Evolutionary conservation across 768 basidiomycete species (phyloP), one percentile per base, ranked within the genome.

Genomic region (Pisolithus tinctorius): DNA sequence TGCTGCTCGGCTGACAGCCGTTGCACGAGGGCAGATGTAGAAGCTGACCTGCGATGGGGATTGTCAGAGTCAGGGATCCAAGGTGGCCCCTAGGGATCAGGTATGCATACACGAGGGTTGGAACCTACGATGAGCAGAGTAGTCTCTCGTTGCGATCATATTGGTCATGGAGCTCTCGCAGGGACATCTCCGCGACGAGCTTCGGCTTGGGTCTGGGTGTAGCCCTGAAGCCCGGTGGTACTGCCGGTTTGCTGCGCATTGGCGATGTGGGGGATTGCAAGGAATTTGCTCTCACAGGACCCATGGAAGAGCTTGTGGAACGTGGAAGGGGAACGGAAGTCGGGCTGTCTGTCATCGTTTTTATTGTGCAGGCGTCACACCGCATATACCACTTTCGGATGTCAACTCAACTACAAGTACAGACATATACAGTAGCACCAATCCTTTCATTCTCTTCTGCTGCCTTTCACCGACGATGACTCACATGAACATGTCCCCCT

Each of bases 401-500:
- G 14, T 13, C 34, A 34, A 34, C 34, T 34, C 13, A 4, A 34
- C 34, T 34, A 34, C 34, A 34, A 34, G 34, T 34, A 34, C 34
- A 34, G 13, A 34, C 13, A 34, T 4, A 34, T 34, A 11, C 34
- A 13, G 34, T 34, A 34, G 11, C 13, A 20, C 20, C 20, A 4
- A 34, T 34, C 34, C 14, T 34, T 31, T 31, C 30, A 11, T 31
- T 11, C 30, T 31, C 30, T 31, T 34, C 34, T 34, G 34, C 34
- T 34, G 34, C 13, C 34, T 34, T 34, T 34, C 34, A 14, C 13
- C 13, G 11, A 34, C 14, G 34, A 14, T 34, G 34, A 14, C 34
- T 45, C 43, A 86, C 80, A 81, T 80, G 58, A 74, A 86, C 82
- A 85, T 85, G 55, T 85, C 79, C 16, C 80, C 69, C 84, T 86